Evolutionary conservation across 805 yeast species (phyloP), one percentile per base, ranked within the genome.

Genomic region (Candida dajiaensis): DNA sequence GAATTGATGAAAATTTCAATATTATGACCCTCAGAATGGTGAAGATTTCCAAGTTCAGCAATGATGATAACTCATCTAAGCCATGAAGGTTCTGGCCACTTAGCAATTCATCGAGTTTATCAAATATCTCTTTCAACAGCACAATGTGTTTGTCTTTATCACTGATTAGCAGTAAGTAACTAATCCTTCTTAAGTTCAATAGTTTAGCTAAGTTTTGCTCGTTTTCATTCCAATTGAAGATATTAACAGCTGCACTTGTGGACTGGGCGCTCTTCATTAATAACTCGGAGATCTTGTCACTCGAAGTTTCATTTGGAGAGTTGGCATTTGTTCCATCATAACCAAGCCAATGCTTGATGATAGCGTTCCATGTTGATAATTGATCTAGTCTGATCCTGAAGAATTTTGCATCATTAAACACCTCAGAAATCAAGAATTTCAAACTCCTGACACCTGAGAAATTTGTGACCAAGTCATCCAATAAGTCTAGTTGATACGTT

Each of bases 221-320:
- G 15, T 82, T 77, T 47, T 85, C 89, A 50, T 80, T 83, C 81
- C 90, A 83, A 33, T 77, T 81, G 64, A 87, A 88, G 6, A 85
- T 68, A 19, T 82, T 80, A 3, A 85, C 74, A 0, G 81, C 71
- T 7, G 50, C 29, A 10, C 72, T 64, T 38, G 63, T 67, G 20
- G 80, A 68, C 4, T 82, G 76, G 44, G 73, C 72, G 29, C 47
- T 21, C 39, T 67, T 63, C 18, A 56, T 46, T 33, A 78, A 55
- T 40, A 80, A 63, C 13, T 85, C 92, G 1, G 59, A 55, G 45
- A 85, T 58, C 40, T 76, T 77, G 4, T 81, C 89, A 40, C 43
- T 44, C 36, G 76, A 26, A 6, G 43, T 11, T 6, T 37, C 40
- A 26, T 38, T 40, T n/a, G 16, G 22, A 6, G 37, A 38, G 26